Evolutionary conservation across 2,329 filamentous ascomycete genomes (phyloP).

Genomic region (Stemphylium lycopersici): DNA sequence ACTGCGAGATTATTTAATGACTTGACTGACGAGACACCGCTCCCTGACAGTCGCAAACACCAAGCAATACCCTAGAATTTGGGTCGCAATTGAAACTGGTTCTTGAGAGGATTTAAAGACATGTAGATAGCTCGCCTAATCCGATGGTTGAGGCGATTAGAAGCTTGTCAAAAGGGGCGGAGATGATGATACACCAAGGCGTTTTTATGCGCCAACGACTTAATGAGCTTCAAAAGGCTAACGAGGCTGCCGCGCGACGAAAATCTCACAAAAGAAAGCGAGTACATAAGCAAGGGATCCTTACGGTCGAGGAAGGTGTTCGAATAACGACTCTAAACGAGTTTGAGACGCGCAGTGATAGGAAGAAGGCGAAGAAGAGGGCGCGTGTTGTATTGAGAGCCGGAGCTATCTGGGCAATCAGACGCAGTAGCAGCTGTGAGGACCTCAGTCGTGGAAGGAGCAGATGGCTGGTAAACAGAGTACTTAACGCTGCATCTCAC

Average conservation of each 20-base stretch:
- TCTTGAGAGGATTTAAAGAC: not conserved
- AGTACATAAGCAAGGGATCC: not conserved
- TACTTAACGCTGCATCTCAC: no score
- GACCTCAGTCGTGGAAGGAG: no score
- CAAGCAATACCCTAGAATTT: not conserved
- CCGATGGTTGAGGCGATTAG: not conserved
- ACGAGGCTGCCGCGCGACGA: not conserved
- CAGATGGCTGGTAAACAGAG: no score
- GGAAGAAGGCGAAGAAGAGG: conserved; percentile 7
- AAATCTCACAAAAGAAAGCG: conserved; percentile 11
- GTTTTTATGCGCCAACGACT: not conserved
- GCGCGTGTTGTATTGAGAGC: not conserved
- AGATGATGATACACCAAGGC: not conserved
- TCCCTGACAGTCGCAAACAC: not conserved
- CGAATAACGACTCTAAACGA: conserved; percentile 12
- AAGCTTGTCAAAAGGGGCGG: not conserved
- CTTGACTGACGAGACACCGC: no score
- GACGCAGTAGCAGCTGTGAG: no score
- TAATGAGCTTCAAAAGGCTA: conserved; percentile 6
- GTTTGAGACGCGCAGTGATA: conserved; percentile 14
- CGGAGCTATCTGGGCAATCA: no score
- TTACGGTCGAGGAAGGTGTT: conserved; percentile 5
- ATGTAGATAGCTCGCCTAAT: not conserved
- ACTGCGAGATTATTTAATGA: no score
- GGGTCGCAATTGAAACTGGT: not conserved